These are phyloP conservation scores for Trichoderma endophyticum DNA, from an alignment of 2,329 filamentous ascomycete species.

Conservation along the genomic window DNA sequence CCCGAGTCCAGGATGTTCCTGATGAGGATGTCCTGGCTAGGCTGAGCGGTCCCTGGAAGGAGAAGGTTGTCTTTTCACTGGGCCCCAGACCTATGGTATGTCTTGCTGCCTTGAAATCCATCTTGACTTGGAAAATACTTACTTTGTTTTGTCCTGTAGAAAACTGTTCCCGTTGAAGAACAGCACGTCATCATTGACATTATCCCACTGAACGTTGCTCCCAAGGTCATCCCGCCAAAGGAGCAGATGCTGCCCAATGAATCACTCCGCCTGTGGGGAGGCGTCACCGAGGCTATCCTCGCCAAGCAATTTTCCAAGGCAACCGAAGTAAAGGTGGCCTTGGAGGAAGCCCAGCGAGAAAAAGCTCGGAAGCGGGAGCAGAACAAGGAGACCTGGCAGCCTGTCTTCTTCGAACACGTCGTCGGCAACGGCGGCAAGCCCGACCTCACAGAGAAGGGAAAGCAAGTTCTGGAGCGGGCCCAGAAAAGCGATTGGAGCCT, in stretches of 20 bases:
- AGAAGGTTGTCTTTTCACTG: slow-evolving; percentile 60
- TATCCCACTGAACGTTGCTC: slow-evolving; percentile 71
- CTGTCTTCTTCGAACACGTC: slow-evolving; percentile 76
- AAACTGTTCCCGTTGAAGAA: slow-evolving; percentile 50
- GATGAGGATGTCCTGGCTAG: slow-evolving; percentile 79
- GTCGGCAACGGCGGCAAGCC: slow-evolving; percentile 55
- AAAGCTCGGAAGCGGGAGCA: slow-evolving; percentile 78
- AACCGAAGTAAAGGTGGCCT: slow-evolving; percentile 81
- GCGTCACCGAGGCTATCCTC: slow-evolving; percentile 81
- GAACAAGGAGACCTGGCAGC: slow-evolving; percentile 68
- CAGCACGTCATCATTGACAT: slow-evolving; percentile 82
- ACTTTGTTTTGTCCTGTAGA: slow-evolving; percentile 26
- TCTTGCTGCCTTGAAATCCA: slow-evolving; percentile 20
- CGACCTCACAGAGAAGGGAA: slow-evolving; percentile 53
- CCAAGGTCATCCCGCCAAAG: slow-evolving; percentile 74
- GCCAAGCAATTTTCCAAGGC: slow-evolving; percentile 80
- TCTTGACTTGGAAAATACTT: background rate
- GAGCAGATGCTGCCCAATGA: slow-evolving; percentile 84
- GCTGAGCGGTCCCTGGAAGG: slow-evolving; percentile 83
- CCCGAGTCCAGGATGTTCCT: slow-evolving; percentile 78
- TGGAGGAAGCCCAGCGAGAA: slow-evolving; percentile 85
- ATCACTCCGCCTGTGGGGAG: slow-evolving; percentile 81
- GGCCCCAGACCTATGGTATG: slow-evolving; percentile 61
- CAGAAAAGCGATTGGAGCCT: slow-evolving; percentile 54
- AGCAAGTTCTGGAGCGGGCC: slow-evolving; percentile 48